These are phyloP conservation scores for Neonectria neomacrospora DNA, from an alignment of 2,329 filamentous ascomycete species.

Conservation along the genomic window DNA sequence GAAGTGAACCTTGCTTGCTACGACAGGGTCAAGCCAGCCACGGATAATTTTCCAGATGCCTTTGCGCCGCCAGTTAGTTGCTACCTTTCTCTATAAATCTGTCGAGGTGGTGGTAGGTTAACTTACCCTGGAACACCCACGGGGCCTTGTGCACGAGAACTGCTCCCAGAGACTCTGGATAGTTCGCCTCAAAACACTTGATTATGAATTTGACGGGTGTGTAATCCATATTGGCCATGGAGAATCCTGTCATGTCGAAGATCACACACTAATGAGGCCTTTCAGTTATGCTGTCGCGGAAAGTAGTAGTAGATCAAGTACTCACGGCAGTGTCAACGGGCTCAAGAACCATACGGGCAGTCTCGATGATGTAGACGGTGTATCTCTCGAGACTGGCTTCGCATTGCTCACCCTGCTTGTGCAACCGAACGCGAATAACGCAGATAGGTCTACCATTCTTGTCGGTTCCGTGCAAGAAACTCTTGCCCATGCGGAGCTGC, in stretches of 20 bases:
- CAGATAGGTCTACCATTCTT: slow-evolving; percentile 88
- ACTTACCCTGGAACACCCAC: slow-evolving; percentile 91
- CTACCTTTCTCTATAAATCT: neutral
- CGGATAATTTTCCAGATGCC: slow-evolving; percentile 97
- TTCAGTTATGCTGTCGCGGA: slow-evolving; percentile 30
- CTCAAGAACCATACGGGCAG: slow-evolving; percentile 82
- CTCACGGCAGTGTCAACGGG: slow-evolving; percentile 93
- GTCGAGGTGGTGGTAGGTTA: slow-evolving; percentile 30
- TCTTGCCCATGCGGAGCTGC: slow-evolving; percentile 91
- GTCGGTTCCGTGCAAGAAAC: slow-evolving; percentile 88
- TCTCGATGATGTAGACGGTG: slow-evolving; percentile 95
- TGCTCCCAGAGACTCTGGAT: slow-evolving; percentile 89
- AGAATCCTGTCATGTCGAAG: slow-evolving; percentile 96
- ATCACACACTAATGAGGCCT: slow-evolving; percentile 75
- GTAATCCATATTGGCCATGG: slow-evolving; percentile 98
- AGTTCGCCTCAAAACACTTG: slow-evolving; percentile 98
- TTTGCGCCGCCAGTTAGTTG: slow-evolving; percentile 46
- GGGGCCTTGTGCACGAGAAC: slow-evolving; percentile 96
- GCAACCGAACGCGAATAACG: slow-evolving; percentile 83
- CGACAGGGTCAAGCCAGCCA: slow-evolving; percentile 96
- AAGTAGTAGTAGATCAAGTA: slow-evolving; percentile 33
- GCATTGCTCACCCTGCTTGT: slow-evolving; percentile 83
- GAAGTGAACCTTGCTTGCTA: slow-evolving; percentile 94
- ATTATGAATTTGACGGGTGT: slow-evolving; percentile 99
- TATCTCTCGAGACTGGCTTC: slow-evolving; percentile 86